Conservation (phyloP, 495 filamentous ascomycete genomes). For the Cetradonia linearis region DNA sequence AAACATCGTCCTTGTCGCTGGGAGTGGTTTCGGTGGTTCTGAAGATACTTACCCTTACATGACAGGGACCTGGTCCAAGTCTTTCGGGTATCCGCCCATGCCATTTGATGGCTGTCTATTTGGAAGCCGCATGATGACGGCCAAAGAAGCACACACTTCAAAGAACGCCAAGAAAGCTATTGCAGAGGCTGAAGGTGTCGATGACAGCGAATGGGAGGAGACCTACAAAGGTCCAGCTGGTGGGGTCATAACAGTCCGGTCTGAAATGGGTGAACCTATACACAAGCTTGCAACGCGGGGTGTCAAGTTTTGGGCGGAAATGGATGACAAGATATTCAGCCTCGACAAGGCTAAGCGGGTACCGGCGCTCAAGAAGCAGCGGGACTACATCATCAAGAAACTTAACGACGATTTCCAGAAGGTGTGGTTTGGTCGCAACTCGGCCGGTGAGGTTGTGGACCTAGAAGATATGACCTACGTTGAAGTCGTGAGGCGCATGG, state of each 20-base stretch:
- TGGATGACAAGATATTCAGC: conserved; percentile 96
- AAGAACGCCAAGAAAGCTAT: conserved; percentile 92
- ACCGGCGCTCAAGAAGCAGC: conserved; percentile 81
- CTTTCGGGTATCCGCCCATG: conserved; percentile 85
- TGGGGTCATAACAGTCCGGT: conserved; percentile 92
- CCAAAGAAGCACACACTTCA: conserved; percentile 90
- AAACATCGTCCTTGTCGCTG: conserved; percentile 82
- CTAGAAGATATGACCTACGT: conserved; percentile 97
- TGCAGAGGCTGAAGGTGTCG: conserved; percentile 76
- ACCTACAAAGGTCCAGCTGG: conserved; percentile 88
- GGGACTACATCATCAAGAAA: conserved; percentile 93
- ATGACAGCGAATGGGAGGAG: conserved; percentile 88
- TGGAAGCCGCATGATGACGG: conserved; percentile 87
- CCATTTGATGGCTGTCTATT: conserved; percentile 87
- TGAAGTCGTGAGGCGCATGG: conserved; percentile 88
- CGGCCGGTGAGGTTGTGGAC: conserved; percentile 72
- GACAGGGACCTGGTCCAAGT: conserved; percentile 74
- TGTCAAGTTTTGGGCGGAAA: conserved; percentile 92
- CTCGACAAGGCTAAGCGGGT: conserved; percentile 90
- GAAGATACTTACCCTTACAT: conserved; percentile 92
- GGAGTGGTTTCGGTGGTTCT: conserved; percentile 83
- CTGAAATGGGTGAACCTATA: conserved; percentile 98
- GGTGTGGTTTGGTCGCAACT: conserved; percentile 94
- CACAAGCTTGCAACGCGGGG: conserved; percentile 95
- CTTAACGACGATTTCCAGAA: conserved; percentile 98